These are phyloP conservation scores for Calocybe cyanea DNA, from an alignment of 768 basidiomycete genomes.

Conservation along the genomic window DNA sequence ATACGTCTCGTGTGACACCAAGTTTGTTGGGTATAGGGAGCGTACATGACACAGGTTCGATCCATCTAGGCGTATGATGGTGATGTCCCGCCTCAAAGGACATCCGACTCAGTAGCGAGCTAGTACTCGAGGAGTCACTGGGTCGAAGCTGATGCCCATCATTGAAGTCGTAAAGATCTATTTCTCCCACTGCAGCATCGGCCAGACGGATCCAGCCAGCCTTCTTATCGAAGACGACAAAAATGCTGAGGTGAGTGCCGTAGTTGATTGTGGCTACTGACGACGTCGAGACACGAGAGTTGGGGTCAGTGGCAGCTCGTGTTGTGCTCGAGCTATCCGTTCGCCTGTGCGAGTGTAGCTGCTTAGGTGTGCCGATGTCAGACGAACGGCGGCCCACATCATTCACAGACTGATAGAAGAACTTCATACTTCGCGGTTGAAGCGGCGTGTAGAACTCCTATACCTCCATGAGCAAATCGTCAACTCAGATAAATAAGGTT, in stretches of 20 bases:
- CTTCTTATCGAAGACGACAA: slow-evolving; percentile 84
- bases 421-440: slow-evolving; percentile 59
- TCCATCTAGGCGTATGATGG: slow-evolving; percentile 40
- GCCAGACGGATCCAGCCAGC: slow-evolving; percentile 78
- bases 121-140: slow-evolving; percentile 18
- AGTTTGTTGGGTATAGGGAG: slow-evolving; percentile 35
- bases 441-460: slow-evolving; percentile 85
- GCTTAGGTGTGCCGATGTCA: slow-evolving; percentile 30
- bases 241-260: slow-evolving; percentile 73
- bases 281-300: slow-evolving; percentile 25
- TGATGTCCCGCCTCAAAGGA: slow-evolving; percentile 23
- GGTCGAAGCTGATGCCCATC: slow-evolving; percentile 23
- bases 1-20: slow-evolving; percentile 37
- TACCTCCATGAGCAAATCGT: slow-evolving; percentile 3
- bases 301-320: slow-evolving; percentile 27
- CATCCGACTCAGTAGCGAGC: slow-evolving; percentile 31
- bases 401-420: slow-evolving; percentile 65
- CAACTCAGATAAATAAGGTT: neutral
- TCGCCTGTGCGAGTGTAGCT: slow-evolving; percentile 35
- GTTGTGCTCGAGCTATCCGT: slow-evolving; percentile 37
- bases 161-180: slow-evolving; percentile 54
- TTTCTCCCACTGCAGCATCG: slow-evolving; percentile 78
- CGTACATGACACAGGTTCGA: slow-evolving; percentile 44
- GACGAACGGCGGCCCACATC: slow-evolving; percentile 44
- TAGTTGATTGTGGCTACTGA: slow-evolving; percentile 39